Percentiles rank a stretch among this genome's conserved stretches.
Evolutionary conservation across 2,329 filamentous ascomycete genomes (phyloP).

Genomic region (Fusarium anthophilum): DNA sequence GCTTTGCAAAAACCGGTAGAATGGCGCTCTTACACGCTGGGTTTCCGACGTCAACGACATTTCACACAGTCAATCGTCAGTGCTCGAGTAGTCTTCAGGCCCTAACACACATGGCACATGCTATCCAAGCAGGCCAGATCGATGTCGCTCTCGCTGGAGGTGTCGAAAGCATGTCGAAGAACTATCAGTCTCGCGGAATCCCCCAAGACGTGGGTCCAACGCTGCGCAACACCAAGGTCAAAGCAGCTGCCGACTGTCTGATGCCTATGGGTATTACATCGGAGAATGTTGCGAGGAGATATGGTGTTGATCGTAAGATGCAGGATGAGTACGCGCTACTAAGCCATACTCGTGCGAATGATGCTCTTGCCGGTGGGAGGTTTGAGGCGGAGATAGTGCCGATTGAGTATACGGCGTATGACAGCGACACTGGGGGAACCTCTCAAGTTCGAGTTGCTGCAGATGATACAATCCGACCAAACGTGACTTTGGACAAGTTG

Average conservation of each 20-base stretch:
- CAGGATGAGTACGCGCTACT: conserved; percentile 84
- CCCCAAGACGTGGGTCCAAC: conserved; percentile 81
- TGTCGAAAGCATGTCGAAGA: conserved; percentile 95
- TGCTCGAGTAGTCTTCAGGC: conserved; percentile 83
- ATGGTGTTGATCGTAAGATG: conserved; percentile 74
- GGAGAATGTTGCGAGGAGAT: conserved; percentile 85
- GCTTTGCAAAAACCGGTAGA: conserved; percentile 86
- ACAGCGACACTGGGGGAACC: conserved; percentile 37
- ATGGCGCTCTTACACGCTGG: conserved; percentile 89
- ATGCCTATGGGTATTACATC: conserved; percentile 95
- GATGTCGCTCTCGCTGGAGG: conserved; percentile 81
- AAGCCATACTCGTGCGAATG: conserved; percentile 76
- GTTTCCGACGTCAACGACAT: conserved; percentile 73
- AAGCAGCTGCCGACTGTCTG: conserved; percentile 83
- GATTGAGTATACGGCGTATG: conserved; percentile 52
- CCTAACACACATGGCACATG: conserved; percentile 77
- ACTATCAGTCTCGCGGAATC: conserved; percentile 83
- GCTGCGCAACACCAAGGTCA: conserved; percentile 67
- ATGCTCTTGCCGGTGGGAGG: conserved; percentile 71
- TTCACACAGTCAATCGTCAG: conserved; percentile 88
- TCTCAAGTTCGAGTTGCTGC: conserved; percentile 72
- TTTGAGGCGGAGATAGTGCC: conserved; percentile 84
- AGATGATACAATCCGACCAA: conserved; percentile 67
- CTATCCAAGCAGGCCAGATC: conserved; percentile 78
- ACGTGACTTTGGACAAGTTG: conserved; percentile 65